Percentiles rank a stretch among this genome's conserved stretches.
Evolutionary conservation across 2,329 filamentous ascomycete genomes (phyloP).

Genomic region (Ceratocystis albifundus): DNA sequence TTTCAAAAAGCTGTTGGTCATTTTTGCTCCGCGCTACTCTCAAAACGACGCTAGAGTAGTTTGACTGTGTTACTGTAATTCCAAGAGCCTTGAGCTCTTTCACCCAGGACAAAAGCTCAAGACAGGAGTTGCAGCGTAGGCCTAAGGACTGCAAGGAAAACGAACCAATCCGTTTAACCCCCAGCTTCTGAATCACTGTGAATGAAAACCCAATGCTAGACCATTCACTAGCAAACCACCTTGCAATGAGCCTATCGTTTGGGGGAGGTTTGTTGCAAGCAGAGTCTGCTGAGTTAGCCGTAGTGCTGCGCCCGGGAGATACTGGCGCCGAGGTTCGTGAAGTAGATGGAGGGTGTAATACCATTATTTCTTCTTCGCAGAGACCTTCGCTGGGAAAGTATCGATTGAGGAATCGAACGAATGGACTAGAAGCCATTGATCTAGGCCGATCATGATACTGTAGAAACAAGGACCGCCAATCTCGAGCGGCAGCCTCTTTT

Average conservation of each 20-base stretch:
- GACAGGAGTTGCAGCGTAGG: slow-evolving; percentile 34
- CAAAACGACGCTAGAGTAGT: slow-evolving; percentile 54
- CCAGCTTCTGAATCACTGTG: slow-evolving; percentile 56
- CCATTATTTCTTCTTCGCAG: slow-evolving; percentile 31
- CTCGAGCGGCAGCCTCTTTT: slow-evolving; percentile 33
- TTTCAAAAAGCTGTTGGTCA: slow-evolving; percentile 36
- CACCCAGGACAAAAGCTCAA: slow-evolving; percentile 12
- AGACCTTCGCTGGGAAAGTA: slow-evolving; percentile 37
- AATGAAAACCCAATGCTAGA: slow-evolving; percentile 63
- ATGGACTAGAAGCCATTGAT: slow-evolving; percentile 34
- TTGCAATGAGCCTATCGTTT: slow-evolving; percentile 62
- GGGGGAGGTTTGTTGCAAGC: slow-evolving; percentile 26
- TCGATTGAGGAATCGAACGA: slow-evolving; percentile 37
- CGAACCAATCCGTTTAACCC: slow-evolving; percentile 60
- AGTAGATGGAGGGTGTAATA: slow-evolving; percentile 20
- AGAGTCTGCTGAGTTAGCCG: background rate
- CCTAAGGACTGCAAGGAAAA: slow-evolving; percentile 68
- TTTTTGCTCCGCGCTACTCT: slow-evolving; percentile 50
- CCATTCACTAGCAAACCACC: slow-evolving; percentile 63
- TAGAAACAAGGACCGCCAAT: slow-evolving; percentile 39
- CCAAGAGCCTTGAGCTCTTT: slow-evolving; percentile 33
- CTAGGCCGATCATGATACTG: slow-evolving; percentile 20
- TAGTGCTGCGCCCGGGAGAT: background rate
- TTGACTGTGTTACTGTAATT: slow-evolving; percentile 50
- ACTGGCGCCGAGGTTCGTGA: background rate